phyloP scores from a whole-genome alignment of 2,329 filamentous ascomycete genomes.

The Penicillium thymicola region DNA sequence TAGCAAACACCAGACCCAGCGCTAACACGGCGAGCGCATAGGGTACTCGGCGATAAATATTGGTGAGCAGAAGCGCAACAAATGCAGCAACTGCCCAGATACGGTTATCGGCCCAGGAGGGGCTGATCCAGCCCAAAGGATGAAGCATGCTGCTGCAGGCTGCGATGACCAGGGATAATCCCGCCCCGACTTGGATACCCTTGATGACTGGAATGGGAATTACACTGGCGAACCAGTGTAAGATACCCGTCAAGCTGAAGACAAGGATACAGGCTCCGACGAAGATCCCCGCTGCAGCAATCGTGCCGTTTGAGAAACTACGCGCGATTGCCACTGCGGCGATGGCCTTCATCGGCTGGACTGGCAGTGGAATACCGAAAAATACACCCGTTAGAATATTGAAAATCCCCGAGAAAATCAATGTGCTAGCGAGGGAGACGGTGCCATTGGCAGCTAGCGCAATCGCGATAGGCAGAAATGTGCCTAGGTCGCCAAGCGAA shows the following conservation, averaged over 20 bases:
- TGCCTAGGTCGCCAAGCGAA: conserved; percentile 83
- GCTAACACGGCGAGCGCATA: conserved; percentile 73
- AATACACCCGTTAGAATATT: conserved; percentile 77
- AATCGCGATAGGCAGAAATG: conserved; percentile 82
- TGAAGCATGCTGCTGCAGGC: conserved; percentile 67
- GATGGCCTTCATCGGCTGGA: conserved; percentile 89
- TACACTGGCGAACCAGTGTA: conserved; percentile 67
- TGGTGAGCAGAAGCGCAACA: conserved; percentile 65
- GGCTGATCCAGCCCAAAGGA: conserved; percentile 64
- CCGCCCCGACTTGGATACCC: conserved; percentile 90
- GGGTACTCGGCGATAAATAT: conserved; percentile 64
- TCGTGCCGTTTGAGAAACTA: conserved; percentile 64
- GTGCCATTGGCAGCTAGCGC: conserved; percentile 74
- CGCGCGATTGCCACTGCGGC: conserved; percentile 81
- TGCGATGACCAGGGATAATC: conserved; percentile 75
- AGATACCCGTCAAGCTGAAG: conserved; percentile 74
- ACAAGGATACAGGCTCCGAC: conserved; percentile 71
- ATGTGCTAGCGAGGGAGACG: conserved; percentile 76
- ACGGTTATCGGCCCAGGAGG: conserved; percentile 70
- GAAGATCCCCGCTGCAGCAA: conserved; percentile 77
- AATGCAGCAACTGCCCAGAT: conserved; percentile 75
- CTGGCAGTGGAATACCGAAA: conserved; percentile 86
- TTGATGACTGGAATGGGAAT: conserved; percentile 87
- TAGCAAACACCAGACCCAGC: conserved; percentile 64
- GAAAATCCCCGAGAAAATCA: conserved; percentile 83